Conservation (phyloP, 257 asterid species). For the Primulina huaijiensis region DNA sequence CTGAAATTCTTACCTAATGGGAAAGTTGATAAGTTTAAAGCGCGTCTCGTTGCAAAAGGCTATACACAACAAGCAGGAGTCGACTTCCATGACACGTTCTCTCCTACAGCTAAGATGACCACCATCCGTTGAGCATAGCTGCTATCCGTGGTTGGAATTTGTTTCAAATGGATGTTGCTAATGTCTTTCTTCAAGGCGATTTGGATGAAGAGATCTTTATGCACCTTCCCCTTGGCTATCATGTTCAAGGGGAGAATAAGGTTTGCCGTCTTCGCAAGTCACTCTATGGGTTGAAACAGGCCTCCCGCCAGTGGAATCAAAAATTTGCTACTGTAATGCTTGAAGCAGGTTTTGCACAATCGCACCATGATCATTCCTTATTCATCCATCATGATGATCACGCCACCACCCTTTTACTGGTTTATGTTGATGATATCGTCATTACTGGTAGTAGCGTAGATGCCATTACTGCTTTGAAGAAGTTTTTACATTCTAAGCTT, state of each 20-base stretch:
- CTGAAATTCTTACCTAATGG: background rate
- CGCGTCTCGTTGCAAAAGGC: no score
- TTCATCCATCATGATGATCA: no score
- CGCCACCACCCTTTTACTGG: background rate
- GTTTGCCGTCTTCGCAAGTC: background rate
- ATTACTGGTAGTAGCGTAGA: background rate
- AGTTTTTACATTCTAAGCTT: background rate
- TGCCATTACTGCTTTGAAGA: no score
- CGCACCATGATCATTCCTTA: background rate
- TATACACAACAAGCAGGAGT: fast-evolving
- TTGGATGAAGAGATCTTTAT: no score
- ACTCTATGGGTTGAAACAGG: background rate
- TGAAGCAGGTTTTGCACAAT: background rate
- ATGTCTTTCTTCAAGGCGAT: background rate
- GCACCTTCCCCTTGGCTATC: background rate
- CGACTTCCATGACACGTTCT: no score
- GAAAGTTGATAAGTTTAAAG: no score
- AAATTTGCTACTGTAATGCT: no score
- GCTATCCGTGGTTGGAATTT: no score
- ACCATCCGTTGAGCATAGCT: no score
- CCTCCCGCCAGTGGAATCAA: background rate
- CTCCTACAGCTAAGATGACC: no score
- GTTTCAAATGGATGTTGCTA: no score
- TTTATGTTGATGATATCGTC: background rate
- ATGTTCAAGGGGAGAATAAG: background rate